Evolutionary conservation across 1,284 basidiomycete species (phyloP).

Genomic region (Fomitopsis schrenkii): DNA sequence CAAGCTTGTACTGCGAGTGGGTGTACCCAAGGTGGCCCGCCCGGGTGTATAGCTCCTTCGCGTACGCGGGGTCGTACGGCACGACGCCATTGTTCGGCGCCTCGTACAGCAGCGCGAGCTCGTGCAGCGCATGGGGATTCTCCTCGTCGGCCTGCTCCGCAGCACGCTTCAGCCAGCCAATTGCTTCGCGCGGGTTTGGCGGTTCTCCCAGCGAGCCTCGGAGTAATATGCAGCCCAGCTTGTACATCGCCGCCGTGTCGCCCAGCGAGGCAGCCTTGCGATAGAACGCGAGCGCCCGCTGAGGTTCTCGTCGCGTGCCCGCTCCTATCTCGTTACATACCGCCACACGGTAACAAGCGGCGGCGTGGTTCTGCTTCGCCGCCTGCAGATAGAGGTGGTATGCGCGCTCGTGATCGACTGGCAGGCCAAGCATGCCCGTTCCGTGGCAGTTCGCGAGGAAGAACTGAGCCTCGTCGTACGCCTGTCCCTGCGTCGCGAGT

Average conservation of each 20-base stretch:
- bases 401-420: slow-evolving; percentile 96
- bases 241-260: slow-evolving; percentile 99
- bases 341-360: slow-evolving; percentile 95
- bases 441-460: slow-evolving; percentile 98
- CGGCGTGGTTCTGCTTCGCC: slow-evolving; percentile 94
- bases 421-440: slow-evolving; percentile 89
- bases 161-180: slow-evolving; percentile 93
- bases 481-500: slow-evolving; percentile 84
- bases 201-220: slow-evolving; percentile 83
- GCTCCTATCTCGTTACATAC: slow-evolving; percentile 99
- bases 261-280: slow-evolving; percentile 94
- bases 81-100: slow-evolving; percentile 63
- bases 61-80: slow-evolving; percentile 73
- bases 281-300: slow-evolving; percentile 92
- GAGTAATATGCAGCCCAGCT: slow-evolving; percentile 93
- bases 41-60: slow-evolving; percentile 86
- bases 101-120: slow-evolving; percentile 93
- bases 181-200: slow-evolving; percentile 86
- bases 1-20: slow-evolving; percentile 93
- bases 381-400: slow-evolving; percentile 99
- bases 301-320: slow-evolving; percentile 88
- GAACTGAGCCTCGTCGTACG: slow-evolving; percentile 98
- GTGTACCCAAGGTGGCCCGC: slow-evolving; percentile 94
- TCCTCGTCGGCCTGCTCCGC: slow-evolving; percentile 98
- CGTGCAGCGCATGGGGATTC: slow-evolving; percentile 96